These are phyloP conservation scores for Colletotrichum tofieldiae DNA, from an alignment of 2,329 filamentous ascomycete species.

Conservation along the genomic window DNA sequence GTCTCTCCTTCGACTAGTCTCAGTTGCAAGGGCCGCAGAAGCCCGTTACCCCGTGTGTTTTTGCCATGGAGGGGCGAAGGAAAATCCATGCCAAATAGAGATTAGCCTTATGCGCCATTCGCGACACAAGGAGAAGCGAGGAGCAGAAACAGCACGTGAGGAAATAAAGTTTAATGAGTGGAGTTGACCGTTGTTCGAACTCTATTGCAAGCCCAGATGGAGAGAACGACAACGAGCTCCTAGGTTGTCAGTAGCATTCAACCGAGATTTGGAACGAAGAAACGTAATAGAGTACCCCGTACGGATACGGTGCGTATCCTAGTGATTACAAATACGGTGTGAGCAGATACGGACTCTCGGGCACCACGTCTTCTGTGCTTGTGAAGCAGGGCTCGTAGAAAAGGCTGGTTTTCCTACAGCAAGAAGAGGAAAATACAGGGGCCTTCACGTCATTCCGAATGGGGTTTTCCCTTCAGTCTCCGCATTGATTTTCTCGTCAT, in stretches of 20 bases:
- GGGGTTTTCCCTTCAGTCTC: background rate
- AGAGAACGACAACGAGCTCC: conserved; percentile 11
- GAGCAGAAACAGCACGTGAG: conserved; percentile 2
- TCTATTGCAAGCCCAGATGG: background rate
- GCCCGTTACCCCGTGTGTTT: background rate
- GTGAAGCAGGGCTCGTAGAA: background rate
- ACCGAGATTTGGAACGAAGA: conserved; percentile 27
- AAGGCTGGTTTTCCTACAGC: background rate
- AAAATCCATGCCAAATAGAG: background rate
- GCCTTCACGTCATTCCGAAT: conserved; percentile 11
- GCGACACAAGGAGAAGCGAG: background rate
- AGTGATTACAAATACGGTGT: background rate
- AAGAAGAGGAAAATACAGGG: background rate
- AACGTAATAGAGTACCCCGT: background rate
- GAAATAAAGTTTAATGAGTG: conserved; percentile 31
- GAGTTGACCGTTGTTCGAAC: conserved; percentile 11
- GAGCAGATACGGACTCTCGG: background rate
- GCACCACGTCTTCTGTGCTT: background rate
- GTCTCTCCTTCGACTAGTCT: background rate
- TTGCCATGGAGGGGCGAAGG: background rate
- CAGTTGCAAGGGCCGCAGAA: background rate
- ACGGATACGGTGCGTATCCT: background rate
- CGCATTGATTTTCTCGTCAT: conserved; percentile 1
- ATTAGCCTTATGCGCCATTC: background rate
- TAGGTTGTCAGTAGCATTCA: conserved; percentile 16